Evolutionary conservation across 2,329 filamentous ascomycete genomes (phyloP).

Genomic region (Herpotrichia juniperi): DNA sequence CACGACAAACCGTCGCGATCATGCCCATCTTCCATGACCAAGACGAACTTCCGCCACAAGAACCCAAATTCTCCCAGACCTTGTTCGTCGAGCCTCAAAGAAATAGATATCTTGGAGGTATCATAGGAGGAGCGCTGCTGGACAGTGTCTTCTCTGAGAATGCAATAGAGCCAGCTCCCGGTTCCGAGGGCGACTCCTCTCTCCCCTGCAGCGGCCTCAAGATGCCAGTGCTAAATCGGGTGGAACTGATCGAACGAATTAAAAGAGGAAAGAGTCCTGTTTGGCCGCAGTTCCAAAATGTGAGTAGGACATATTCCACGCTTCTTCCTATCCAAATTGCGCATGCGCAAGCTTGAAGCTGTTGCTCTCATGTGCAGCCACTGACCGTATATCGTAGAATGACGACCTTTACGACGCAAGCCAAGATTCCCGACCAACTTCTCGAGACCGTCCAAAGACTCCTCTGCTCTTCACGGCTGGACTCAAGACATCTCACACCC

Average conservation of each 20-base stretch:
- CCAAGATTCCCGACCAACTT: slow-evolving; percentile 21
- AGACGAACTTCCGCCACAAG: slow-evolving; percentile 31
- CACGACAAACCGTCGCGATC: slow-evolving; percentile 21
- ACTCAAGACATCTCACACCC: slow-evolving; percentile 38
- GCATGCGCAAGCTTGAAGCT: neutral
- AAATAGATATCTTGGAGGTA: slow-evolving; percentile 18
- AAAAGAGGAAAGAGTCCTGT: slow-evolving; percentile 79
- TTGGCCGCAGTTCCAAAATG: slow-evolving; percentile 69
- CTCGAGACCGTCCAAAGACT: slow-evolving; percentile 35
- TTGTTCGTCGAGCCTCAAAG: slow-evolving; percentile 20
- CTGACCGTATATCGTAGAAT: slow-evolving; percentile 27
- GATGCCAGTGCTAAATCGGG: slow-evolving; percentile 61
- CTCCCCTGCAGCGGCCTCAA: slow-evolving; percentile 28
- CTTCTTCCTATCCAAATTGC: neutral
- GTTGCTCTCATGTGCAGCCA: neutral
- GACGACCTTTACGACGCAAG: slow-evolving; percentile 15
- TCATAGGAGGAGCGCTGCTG: slow-evolving; percentile 12
- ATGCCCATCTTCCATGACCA: slow-evolving; percentile 51
- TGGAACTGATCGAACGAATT: slow-evolving; percentile 81
- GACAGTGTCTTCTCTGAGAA: slow-evolving; percentile 13
- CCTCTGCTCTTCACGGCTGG: slow-evolving; percentile 45
- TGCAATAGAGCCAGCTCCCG: slow-evolving; percentile 5
- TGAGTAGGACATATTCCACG: slow-evolving; percentile 28
- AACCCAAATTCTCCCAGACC: slow-evolving; percentile 20
- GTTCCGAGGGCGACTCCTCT: slow-evolving; percentile 15